Conservation (phyloP, 169 alveolate species). For the Theileria parva region DNA sequence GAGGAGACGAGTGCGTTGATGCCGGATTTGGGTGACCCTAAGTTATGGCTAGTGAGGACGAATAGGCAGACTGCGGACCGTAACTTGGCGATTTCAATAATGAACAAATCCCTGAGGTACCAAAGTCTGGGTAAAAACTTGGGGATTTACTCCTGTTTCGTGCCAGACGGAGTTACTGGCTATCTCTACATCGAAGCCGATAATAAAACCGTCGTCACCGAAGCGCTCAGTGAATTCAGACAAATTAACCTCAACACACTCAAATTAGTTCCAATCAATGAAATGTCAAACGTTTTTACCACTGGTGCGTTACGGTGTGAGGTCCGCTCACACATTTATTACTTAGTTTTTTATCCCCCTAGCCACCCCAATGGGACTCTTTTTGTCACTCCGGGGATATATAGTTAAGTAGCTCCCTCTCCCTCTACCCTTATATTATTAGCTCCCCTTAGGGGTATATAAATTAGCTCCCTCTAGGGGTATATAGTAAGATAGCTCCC, state of each 20-base stretch:
- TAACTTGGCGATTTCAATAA: constrained; percentile 74
- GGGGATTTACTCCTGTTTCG: constrained; percentile 81
- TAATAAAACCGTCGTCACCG: constrained; percentile 72
- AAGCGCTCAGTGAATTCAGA: constrained; percentile 78
- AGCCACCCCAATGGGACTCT: no score
- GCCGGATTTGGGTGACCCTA: constrained; percentile 80
- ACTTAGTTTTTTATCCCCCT: no score
- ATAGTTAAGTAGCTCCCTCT: no score
- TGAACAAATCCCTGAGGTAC: constrained; percentile 75
- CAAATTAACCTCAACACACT: constrained; percentile 73
- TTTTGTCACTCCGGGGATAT: no score
- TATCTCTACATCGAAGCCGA: constrained; percentile 83
- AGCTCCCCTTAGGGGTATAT: no score
- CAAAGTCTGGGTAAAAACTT: constrained; percentile 67
- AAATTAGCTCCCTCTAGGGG: no score
- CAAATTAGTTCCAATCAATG: constrained; percentile 81
- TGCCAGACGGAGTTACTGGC: constrained; percentile 78
- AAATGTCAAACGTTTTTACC: constrained; percentile 79
- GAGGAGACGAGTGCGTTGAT: constrained; percentile 60
- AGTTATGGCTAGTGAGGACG: constrained; percentile 80
- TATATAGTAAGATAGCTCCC: no score
- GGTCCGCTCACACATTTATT: neutral
- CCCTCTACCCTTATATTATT: no score
- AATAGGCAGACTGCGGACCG: constrained; percentile 72
- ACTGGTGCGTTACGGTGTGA: constrained; percentile 64